Evolutionary conservation across 1,284 basidiomycete species (phyloP).

Genomic region (Grifola frondosa): DNA sequence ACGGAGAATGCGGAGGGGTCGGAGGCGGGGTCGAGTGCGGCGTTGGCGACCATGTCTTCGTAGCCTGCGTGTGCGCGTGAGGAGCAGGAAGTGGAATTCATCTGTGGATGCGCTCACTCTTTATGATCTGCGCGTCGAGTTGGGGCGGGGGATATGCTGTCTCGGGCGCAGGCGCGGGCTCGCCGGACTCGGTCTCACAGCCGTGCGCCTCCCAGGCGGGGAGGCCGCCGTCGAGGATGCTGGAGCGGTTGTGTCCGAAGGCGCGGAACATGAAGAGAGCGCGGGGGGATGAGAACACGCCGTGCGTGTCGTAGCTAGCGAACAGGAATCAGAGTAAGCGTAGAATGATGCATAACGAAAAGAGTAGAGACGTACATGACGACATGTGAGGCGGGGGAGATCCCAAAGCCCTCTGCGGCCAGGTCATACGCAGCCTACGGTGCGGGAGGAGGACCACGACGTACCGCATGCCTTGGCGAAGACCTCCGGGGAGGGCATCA

Average conservation of each 20-base stretch:
- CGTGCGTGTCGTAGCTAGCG: slow-evolving; percentile 79
- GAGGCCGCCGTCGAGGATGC: slow-evolving; percentile 87
- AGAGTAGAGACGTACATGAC: slow-evolving; percentile 55
- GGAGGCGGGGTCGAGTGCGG: slow-evolving; percentile 45
- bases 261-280: slow-evolving; percentile 91
- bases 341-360: slow-evolving; percentile 1
- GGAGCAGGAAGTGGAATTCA: slow-evolving; percentile 16
- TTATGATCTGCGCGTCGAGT: slow-evolving; percentile 50
- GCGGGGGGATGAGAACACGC: slow-evolving; percentile 88
- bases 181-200: slow-evolving; percentile 56
- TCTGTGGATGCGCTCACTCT: slow-evolving; percentile 49
- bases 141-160: slow-evolving; percentile 55
- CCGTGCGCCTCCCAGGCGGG: slow-evolving; percentile 82
- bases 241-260: slow-evolving; percentile 84
- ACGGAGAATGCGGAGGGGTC: slow-evolving; percentile 65
- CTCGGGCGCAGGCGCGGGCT: slow-evolving; percentile 28
- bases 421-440: not conserved
- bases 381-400: slow-evolving; percentile 76
- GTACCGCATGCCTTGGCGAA: slow-evolving; percentile 83
- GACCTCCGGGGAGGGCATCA: slow-evolving; percentile 79
- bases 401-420: slow-evolving; percentile 68
- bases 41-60: slow-evolving; percentile 79
- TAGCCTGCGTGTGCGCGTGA: slow-evolving; percentile 41
- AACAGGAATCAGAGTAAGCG: slow-evolving; percentile 8
- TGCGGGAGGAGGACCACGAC: slow-evolving; percentile 22